These are phyloP conservation scores for Bipolaris bicolor DNA, from an alignment of 2,329 filamentous ascomycete genomes.

Conservation along the genomic window DNA sequence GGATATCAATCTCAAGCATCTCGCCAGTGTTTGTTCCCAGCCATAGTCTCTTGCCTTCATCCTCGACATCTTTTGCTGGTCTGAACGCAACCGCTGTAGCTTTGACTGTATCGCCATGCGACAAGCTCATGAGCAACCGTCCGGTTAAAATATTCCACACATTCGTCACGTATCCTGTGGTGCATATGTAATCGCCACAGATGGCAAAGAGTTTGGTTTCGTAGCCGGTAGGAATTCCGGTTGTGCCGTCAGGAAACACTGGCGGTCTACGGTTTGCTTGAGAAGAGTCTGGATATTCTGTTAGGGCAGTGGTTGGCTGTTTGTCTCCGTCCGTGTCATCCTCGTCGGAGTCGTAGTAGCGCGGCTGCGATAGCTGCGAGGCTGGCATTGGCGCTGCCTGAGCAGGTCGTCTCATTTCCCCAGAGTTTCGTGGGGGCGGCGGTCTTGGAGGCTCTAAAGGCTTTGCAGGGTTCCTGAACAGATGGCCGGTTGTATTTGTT, in stretches of 20 bases:
- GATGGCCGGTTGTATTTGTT: constrained; percentile 35
- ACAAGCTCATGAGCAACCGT: constrained; percentile 78
- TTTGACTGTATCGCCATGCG: constrained; percentile 84
- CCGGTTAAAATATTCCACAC: constrained; percentile 88
- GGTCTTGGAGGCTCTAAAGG: constrained; percentile 41
- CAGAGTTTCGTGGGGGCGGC: constrained; percentile 45
- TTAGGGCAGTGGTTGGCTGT: constrained; percentile 59
- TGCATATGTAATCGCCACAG: constrained; percentile 85
- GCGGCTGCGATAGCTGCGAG: constrained; percentile 32
- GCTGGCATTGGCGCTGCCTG: constrained; percentile 19
- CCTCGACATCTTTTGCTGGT: constrained; percentile 74
- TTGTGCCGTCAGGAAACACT: constrained; percentile 71
- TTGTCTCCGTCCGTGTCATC: constrained; percentile 50
- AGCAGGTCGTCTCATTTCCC: constrained; percentile 39
- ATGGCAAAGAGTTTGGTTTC: constrained; percentile 87
- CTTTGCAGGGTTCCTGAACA: constrained; percentile 20
- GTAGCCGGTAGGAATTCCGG: constrained; percentile 81
- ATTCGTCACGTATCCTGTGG: constrained; percentile 82
- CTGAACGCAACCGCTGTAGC: constrained; percentile 85
- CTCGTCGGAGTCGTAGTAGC: constrained; percentile 59
- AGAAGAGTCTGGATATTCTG: constrained; percentile 82
- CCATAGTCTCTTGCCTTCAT: constrained; percentile 85
- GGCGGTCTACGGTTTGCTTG: constrained; percentile 85
- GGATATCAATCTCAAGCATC: constrained; percentile 85
- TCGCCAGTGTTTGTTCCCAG: constrained; percentile 89